Evolutionary conservation across 352 stramenopile genomes (phyloP).

Genomic region (Phytophthora litchii): DNA sequence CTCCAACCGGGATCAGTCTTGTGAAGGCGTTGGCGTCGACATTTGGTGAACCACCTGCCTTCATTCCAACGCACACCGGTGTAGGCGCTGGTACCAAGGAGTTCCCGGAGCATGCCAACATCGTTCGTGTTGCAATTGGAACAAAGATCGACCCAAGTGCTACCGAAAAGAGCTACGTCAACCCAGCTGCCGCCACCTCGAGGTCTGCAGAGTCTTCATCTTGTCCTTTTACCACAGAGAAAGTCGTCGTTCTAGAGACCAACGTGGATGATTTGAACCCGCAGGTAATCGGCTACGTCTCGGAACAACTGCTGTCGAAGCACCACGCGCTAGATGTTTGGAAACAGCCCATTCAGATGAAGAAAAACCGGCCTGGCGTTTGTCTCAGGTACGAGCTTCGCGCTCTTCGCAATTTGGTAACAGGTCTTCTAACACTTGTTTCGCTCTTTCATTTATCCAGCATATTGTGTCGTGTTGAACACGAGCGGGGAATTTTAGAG

Average conservation of each 20-base stretch:
- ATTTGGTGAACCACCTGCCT: constrained; percentile 78
- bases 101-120: constrained; percentile 89
- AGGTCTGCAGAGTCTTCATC: constrained; percentile 23
- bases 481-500: constrained; percentile 60
- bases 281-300: constrained; percentile 82
- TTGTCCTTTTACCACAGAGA: constrained; percentile 37
- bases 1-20: constrained; percentile 95
- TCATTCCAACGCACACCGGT: constrained; percentile 76
- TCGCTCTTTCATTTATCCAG: constrained; percentile 30
- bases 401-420: neutral
- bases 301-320: constrained; percentile 64
- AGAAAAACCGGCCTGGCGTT: constrained; percentile 86
- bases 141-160: constrained; percentile 45
- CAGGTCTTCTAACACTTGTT: constrained; percentile 1
- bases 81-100: constrained; percentile 91
- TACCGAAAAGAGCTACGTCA: constrained; percentile 43
- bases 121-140: constrained; percentile 89
- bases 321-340: constrained; percentile 87
- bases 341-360: constrained; percentile 91
- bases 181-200: constrained; percentile 29
- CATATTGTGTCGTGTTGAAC: constrained; percentile 70
- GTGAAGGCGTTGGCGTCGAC: constrained; percentile 86
- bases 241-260: constrained; percentile 85
- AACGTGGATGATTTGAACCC: constrained; percentile 93
- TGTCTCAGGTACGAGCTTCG: constrained; percentile 60